These are phyloP conservation scores for Jatropha podagrica DNA, from an alignment of 441 rosid species.

Conservation along the genomic window DNA sequence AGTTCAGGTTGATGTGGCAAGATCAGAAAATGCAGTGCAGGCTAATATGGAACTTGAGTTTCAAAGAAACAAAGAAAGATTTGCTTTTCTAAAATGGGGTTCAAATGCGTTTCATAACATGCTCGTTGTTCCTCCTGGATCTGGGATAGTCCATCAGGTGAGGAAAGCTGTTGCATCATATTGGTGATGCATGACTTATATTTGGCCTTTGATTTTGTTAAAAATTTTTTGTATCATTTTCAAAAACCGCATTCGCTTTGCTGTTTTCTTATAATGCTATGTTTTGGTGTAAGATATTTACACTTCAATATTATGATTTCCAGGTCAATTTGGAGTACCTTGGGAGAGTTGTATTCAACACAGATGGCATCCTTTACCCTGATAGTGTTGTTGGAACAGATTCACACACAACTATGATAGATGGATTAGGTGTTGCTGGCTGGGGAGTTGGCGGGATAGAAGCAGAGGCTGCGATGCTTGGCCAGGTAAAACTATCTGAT, in stretches of 20 bases:
- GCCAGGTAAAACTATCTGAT: constrained; percentile 61
- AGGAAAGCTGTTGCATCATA: constrained; percentile 6
- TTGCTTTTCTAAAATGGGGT: constrained; percentile 98
- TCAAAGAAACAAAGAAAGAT: constrained; percentile 94
- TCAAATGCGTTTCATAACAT: constrained; percentile 90
- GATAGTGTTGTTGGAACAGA: constrained; percentile 99
- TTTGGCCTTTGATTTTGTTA: background rate
- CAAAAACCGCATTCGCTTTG: background rate
- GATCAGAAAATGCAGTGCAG: constrained; percentile 95
- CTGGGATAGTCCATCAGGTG: constrained; percentile 99
- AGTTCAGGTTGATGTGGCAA: constrained; percentile 97
- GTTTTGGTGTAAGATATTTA: background rate
- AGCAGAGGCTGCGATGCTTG: constrained; percentile 99
- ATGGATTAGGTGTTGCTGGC: constrained; percentile 99
- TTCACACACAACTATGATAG: constrained; percentile 99
- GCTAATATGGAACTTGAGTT: constrained; percentile 97
- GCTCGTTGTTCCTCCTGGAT: constrained; percentile 99
- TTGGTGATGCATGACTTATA: background rate
- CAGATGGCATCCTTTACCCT: constrained; percentile 77
- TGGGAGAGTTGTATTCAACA: constrained; percentile 96
- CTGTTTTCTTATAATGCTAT: background rate
- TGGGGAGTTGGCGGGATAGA: constrained; percentile 99
- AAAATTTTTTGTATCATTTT: background rate
- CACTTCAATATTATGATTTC: constrained; percentile 24
- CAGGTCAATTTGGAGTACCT: constrained; percentile 99